These are phyloP conservation scores for Russula sp. DNA, from an alignment of 768 basidiomycete species.

Conservation along the genomic window DNA sequence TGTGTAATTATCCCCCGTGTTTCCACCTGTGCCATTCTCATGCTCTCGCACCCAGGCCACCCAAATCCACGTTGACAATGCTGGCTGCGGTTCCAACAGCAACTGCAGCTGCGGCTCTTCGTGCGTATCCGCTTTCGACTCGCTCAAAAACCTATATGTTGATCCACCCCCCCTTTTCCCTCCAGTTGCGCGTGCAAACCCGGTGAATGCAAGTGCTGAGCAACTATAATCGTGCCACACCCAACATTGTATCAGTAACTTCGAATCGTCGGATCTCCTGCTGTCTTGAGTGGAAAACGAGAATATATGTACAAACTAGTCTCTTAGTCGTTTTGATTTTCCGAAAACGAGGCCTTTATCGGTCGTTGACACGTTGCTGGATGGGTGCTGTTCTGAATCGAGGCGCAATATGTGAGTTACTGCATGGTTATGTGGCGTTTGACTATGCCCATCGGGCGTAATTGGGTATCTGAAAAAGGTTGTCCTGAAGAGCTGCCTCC, in stretches of 20 bases:
- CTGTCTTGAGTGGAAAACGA: background rate
- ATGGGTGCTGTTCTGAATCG: too few relatives aligned
- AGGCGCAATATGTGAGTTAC: too few relatives aligned
- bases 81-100: background rate
- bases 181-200: background rate
- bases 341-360: background rate
- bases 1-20: background rate
- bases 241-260: background rate
- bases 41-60: background rate
- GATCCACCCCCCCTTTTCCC: too few relatives aligned
- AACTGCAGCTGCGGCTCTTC: background rate
- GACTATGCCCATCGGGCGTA: too few relatives aligned
- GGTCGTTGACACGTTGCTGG: too few relatives aligned
- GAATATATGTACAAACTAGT: background rate
- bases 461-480: too few relatives aligned
- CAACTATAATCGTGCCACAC: background rate
- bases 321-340: background rate
- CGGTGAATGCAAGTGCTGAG: constrained; percentile 7
- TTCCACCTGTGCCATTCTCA: background rate
- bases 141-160: background rate
- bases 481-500: too few relatives aligned
- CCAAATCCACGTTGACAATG: background rate
- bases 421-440: too few relatives aligned
- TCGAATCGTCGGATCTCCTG: background rate
- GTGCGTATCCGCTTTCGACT: background rate